phyloP scores from a whole-genome alignment of 805 yeast species.

The Yarrowia sp. region DNA sequence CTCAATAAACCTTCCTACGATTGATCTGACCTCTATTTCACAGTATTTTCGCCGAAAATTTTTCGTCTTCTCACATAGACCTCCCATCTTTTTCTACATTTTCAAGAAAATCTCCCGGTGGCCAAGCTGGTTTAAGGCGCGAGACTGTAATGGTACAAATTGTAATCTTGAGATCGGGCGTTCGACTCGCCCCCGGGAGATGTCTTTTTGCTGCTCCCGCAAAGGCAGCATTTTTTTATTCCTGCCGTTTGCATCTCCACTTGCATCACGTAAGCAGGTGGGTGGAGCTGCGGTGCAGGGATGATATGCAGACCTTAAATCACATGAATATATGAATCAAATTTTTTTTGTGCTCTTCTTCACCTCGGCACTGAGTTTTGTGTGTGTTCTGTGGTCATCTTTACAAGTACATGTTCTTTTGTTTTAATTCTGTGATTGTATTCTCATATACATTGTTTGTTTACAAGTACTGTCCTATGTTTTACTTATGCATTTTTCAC shows the following conservation, averaged over 20 bases:
- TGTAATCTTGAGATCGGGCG: constrained; percentile 28
- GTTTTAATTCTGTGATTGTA: too few relatives aligned
- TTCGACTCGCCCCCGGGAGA: constrained; percentile 28
- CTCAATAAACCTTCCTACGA: too few relatives aligned
- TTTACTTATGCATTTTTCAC: too few relatives aligned
- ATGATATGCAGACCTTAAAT: too few relatives aligned
- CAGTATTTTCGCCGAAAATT: background rate
- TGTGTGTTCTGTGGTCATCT: too few relatives aligned
- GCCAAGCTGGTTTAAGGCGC: constrained; percentile 28
- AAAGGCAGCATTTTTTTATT: background rate
- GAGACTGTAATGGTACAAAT: constrained; percentile 26
- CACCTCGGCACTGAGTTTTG: too few relatives aligned
- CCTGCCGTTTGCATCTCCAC: background rate
- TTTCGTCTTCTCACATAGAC: background rate
- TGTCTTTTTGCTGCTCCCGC: background rate
- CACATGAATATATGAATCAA: too few relatives aligned
- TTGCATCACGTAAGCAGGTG: background rate
- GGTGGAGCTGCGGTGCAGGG: background rate
- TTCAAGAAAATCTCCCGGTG: constrained; percentile 22
- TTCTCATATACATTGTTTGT: too few relatives aligned
- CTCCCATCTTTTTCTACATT: background rate
- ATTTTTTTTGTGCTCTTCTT: too few relatives aligned
- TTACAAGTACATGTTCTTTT: too few relatives aligned
- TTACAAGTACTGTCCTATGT: too few relatives aligned
- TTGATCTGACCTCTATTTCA: too few relatives aligned